Evolutionary conservation across 192 early-diverging fungal genomes (phyloP).

Genomic region (Entomortierella lignicola): DNA sequence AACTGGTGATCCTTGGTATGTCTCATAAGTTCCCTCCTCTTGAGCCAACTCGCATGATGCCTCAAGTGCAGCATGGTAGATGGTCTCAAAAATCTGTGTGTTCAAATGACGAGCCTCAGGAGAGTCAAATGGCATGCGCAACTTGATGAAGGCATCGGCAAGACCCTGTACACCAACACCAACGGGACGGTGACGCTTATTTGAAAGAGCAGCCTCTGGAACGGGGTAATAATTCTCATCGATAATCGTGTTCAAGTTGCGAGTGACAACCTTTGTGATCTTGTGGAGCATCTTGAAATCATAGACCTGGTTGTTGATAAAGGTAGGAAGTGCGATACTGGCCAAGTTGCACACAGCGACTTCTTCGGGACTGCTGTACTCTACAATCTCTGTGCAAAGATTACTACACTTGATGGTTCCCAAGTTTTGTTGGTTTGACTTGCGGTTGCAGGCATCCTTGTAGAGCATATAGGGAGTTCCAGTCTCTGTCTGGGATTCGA

Average conservation of each 20-base stretch:
- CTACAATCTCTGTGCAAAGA: conserved; percentile 98
- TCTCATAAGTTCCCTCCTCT: conserved; percentile 81
- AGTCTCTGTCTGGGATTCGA: conserved; percentile 97
- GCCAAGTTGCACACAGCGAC: conserved; percentile 98
- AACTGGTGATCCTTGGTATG: conserved; percentile 90
- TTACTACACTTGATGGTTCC: conserved; percentile 99
- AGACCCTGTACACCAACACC: conserved; percentile 99
- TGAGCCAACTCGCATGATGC: conserved; percentile 92
- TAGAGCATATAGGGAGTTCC: conserved; percentile 99
- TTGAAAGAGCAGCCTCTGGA: conserved; percentile 84
- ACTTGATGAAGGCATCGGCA: conserved; percentile 95
- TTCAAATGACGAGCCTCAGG: conserved; percentile 85
- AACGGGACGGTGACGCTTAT: conserved; percentile 96
- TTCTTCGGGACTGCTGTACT: conserved; percentile 95
- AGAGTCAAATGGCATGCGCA: conserved; percentile 96
- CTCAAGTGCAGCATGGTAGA: conserved; percentile 95
- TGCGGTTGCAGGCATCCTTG: conserved; percentile 99
- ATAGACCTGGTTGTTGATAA: conserved; percentile 76
- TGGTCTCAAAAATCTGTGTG: conserved; percentile 93
- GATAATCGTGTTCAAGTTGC: conserved; percentile 97
- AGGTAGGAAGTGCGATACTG: conserved; percentile 90
- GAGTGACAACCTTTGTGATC: conserved; percentile 89
- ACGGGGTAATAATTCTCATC: conserved; percentile 98
- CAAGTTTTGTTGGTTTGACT: conserved; percentile 99
- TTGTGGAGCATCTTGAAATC: conserved; percentile 89